Base-by-base conservation (phyloP, 495 filamentous ascomycete genomes). In the Hyphodiscus hymeniophilus region DNA sequence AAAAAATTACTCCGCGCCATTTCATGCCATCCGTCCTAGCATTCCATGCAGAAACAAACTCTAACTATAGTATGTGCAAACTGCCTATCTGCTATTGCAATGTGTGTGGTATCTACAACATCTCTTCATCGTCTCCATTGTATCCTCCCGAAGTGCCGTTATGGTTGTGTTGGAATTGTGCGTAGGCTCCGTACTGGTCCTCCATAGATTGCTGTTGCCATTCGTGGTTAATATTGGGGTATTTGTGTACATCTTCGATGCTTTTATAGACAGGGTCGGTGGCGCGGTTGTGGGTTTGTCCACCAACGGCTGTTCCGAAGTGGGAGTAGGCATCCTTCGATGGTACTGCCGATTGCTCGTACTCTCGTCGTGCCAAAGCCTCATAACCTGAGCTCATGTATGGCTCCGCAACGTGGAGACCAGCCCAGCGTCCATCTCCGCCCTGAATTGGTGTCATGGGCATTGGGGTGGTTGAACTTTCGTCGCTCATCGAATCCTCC, bases 321-420 rank as follows among this genome's bases (percentile, higher is more conserved):
- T 63, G 58, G 22, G 47, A 60, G 45, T 63, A 68, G 22, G 66
- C 56, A 22, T 71, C 66, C 52, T 72, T 71, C 7, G 54, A 48
- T 26, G 63, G 58, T 21, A 52, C 20, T 52, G 62, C 55, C 7
- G 62, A 62, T 36, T 64, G 65, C 45, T 66, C 61, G 45, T 76
- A 76, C 57, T 75, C 72, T 40, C 70, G 66, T 31, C 61, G 64
- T n/a, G 71, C 67, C 34, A 76, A 58, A 32, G 69, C 64, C 43
- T 79, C 77, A 59, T 87, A 87, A 12, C 84, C 84, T 7, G 72
- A 75, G 36, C 71, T 55, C 79, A 88, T 86, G 58, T 88, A 88
- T 11, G 82, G 82, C 60, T 88, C 84, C 2, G 71, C 68, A 43
- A 52, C 24, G 15, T 45, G 38, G n/a, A 22, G 12, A 7, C 20